These are phyloP conservation scores for Cystobasidiaceae sp. DNA, from an alignment of 1,284 basidiomycete genomes.

Conservation along the genomic window DNA sequence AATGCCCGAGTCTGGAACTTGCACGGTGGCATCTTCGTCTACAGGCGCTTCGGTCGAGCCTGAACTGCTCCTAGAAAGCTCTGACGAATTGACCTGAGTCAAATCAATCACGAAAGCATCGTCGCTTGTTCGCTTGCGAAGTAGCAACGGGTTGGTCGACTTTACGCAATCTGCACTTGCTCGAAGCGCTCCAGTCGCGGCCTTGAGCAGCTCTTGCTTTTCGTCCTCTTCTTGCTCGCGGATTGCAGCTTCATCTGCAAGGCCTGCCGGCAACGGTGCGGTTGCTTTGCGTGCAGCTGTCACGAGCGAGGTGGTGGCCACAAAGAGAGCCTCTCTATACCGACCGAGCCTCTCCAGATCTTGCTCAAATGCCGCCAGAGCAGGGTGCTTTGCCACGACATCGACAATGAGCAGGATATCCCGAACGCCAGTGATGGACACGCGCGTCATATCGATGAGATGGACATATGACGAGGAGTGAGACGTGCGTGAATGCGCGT, in stretches of 20 bases:
- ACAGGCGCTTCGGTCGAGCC: constrained; percentile 1
- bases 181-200: constrained; percentile 79
- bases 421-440: constrained; percentile 88
- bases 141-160: constrained; percentile 62
- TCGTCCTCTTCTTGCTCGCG: constrained; percentile 62
- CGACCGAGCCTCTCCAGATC: constrained; percentile 58
- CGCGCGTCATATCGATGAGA: constrained; percentile 85
- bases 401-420: constrained; percentile 88
- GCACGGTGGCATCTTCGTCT: constrained; percentile 13
- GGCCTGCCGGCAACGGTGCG: not conserved
- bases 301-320: constrained; percentile 77
- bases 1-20: constrained; percentile 15
- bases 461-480: constrained; percentile 81
- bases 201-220: constrained; percentile 64
- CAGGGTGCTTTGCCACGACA: constrained; percentile 53
- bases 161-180: constrained; percentile 82
- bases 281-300: constrained; percentile 69
- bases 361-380: constrained; percentile 31
- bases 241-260: constrained; percentile 18
- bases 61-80: not conserved
- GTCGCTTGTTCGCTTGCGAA: constrained; percentile 17
- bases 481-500: constrained; percentile 79
- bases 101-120: constrained; percentile 21
- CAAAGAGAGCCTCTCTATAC: constrained; percentile 77
- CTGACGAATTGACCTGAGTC: constrained; percentile 4